These are phyloP conservation scores for Evansstolkia leycettana DNA, from an alignment of 495 filamentous ascomycete genomes.

Conservation along the genomic window DNA sequence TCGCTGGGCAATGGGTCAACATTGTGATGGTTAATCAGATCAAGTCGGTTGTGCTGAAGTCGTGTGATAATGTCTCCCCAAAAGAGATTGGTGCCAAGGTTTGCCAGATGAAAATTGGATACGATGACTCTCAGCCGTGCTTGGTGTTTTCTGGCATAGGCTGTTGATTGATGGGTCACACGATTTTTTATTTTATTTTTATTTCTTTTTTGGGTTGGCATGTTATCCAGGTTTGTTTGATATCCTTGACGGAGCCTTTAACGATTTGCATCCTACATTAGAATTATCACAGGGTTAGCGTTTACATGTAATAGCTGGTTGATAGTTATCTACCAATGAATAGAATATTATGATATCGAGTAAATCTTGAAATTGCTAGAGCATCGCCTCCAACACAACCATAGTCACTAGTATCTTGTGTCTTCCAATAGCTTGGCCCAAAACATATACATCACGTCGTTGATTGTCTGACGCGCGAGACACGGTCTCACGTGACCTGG, in stretches of 20 bases:
- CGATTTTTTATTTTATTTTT: neutral
- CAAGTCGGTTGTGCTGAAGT: conserved; percentile 33
- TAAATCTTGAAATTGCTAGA: too few species aligned
- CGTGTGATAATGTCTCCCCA: conserved; percentile 25
- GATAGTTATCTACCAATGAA: too few species aligned
- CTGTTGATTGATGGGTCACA: neutral
- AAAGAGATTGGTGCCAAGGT: conserved; percentile 28
- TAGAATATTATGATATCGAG: too few species aligned
- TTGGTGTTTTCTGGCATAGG: conserved; percentile 3
- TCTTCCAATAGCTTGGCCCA: too few species aligned
- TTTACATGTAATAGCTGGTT: too few species aligned
- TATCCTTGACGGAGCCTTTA: too few species aligned
- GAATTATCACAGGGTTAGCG: neutral
- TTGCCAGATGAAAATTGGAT: conserved; percentile 20
- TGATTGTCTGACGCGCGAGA: too few species aligned
- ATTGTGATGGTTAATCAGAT: conserved; percentile 29
- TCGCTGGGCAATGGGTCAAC: conserved; percentile 33
- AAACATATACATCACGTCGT: too few species aligned
- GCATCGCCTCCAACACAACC: too few species aligned
- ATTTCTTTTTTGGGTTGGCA: neutral
- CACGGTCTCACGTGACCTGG: conserved; percentile 29
- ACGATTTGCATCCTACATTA: too few species aligned
- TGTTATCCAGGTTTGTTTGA: neutral
- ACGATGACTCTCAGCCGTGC: conserved; percentile 14
- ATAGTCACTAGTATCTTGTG: too few species aligned